Evolutionary conservation across 2,329 filamentous ascomycete species (phyloP).

Genomic region (Arthrocladium fulminans): DNA sequence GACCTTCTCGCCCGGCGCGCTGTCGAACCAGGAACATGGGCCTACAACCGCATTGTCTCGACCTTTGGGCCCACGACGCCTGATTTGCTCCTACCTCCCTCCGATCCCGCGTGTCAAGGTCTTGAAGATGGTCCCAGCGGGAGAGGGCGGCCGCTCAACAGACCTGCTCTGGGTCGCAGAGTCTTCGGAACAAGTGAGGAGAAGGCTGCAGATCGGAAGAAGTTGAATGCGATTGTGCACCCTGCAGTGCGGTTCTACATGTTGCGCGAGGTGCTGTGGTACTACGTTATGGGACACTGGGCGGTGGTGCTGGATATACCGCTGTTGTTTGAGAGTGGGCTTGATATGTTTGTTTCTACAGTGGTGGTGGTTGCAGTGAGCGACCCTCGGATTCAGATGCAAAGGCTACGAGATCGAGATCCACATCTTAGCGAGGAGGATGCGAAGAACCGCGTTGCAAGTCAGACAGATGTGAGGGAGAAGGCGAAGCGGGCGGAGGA

Average conservation of each 20-base stretch:
- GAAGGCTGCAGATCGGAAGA: slow-evolving; percentile 59
- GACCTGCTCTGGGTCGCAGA: slow-evolving; percentile 70
- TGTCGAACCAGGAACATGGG: slow-evolving; percentile 80
- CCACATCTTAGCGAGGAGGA: slow-evolving; percentile 72
- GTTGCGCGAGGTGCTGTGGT: slow-evolving; percentile 61
- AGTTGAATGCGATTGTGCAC: slow-evolving; percentile 85
- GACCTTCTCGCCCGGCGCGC: slow-evolving; percentile 87
- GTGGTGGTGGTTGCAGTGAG: slow-evolving; percentile 79
- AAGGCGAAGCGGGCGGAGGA: slow-evolving; percentile 70
- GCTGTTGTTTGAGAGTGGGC: slow-evolving; percentile 76
- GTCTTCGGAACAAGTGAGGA: slow-evolving; percentile 77
- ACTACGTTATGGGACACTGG: slow-evolving; percentile 70
- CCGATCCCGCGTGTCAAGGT: slow-evolving; percentile 29
- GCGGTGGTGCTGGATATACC: slow-evolving; percentile 89
- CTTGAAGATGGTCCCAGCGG: slow-evolving; percentile 27
- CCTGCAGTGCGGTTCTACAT: slow-evolving; percentile 79
- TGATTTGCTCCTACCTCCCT: slow-evolving; percentile 63
- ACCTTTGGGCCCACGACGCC: slow-evolving; percentile 78
- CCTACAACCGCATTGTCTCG: slow-evolving; percentile 71
- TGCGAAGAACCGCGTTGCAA: slow-evolving; percentile 73
- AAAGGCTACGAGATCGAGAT: slow-evolving; percentile 65
- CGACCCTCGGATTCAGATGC: slow-evolving; percentile 74
- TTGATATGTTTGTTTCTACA: slow-evolving; percentile 76
- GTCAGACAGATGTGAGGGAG: slow-evolving; percentile 74
- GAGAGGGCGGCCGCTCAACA: slow-evolving; percentile 68